Evolutionary conservation across 169 alveolate genomes (phyloP).

Genomic region (Theileria parva): DNA sequence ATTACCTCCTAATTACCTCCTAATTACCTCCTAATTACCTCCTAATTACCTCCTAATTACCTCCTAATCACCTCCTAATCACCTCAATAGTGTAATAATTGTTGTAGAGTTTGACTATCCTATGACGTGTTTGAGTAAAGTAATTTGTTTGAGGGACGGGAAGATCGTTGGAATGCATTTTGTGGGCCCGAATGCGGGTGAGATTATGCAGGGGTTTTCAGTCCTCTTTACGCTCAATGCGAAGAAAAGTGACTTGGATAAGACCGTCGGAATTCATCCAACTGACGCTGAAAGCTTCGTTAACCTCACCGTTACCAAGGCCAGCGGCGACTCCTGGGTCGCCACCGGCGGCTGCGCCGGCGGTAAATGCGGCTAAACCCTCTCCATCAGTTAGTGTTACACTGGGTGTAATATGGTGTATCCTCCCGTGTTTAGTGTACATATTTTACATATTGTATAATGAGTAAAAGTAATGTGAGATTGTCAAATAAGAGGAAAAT

Average conservation of each 20-base stretch:
- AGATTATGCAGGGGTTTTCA: constrained; percentile 95
- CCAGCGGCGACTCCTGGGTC: constrained; percentile 86
- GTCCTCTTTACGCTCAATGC: constrained; percentile 92
- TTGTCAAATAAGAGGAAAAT: not conserved
- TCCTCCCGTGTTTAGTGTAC: too few species aligned
- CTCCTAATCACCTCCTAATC: too few species aligned
- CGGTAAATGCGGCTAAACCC: constrained; percentile 85
- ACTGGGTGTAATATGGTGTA: too few species aligned
- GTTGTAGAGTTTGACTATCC: constrained; percentile 61
- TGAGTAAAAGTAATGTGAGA: not conserved
- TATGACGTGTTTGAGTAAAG: constrained; percentile 88
- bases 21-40: too few species aligned
- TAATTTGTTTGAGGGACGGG: constrained; percentile 87
- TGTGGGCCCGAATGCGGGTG: constrained; percentile 98
- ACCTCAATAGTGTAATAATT: not conserved
- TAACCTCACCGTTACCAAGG: constrained; percentile 78
- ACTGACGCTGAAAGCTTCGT: constrained; percentile 94
- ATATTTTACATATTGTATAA: too few species aligned
- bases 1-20: too few species aligned
- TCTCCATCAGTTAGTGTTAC: too few species aligned
- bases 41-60: too few species aligned
- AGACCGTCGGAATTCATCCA: constrained; percentile 95
- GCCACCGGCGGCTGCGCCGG: constrained; percentile 96
- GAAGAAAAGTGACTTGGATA: constrained; percentile 87
- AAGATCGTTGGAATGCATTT: constrained; percentile 95